Evolutionary conservation across 2,329 filamentous ascomycete genomes (phyloP).

Genomic region (Cercospora sp.): DNA sequence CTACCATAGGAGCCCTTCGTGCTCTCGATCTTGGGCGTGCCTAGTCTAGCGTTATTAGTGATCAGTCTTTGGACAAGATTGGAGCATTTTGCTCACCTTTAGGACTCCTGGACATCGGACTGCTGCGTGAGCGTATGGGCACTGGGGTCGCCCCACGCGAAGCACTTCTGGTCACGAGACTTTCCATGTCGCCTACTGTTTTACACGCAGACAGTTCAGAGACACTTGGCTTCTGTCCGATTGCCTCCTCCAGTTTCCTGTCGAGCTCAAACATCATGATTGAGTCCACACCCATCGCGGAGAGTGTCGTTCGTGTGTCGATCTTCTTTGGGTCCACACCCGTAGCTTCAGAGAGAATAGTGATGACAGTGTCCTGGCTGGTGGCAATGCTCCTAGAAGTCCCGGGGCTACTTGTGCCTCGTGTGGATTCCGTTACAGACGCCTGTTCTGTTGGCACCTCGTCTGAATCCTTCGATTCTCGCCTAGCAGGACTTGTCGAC

Average conservation of each 20-base stretch:
- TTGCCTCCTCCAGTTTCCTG: slow-evolving; percentile 12
- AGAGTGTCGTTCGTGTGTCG: slow-evolving; percentile 14
- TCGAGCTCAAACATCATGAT: slow-evolving; percentile 25
- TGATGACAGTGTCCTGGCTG: slow-evolving; percentile 3
- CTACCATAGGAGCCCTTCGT: background rate
- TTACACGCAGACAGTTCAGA: slow-evolving; percentile 17
- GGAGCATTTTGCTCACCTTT: background rate
- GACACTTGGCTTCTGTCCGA: slow-evolving; percentile 13
- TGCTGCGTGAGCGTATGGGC: background rate
- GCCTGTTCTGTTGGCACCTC: background rate
- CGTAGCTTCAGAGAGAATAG: slow-evolving; percentile 14
- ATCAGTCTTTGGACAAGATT: background rate
- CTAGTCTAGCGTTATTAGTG: background rate
- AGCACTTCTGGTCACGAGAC: slow-evolving; percentile 9
- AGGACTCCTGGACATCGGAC: background rate
- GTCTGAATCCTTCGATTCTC: background rate
- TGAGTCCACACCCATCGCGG: slow-evolving; percentile 22
- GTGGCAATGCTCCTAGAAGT: slow-evolving; percentile 5
- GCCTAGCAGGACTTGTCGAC: background rate
- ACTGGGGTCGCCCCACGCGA: slow-evolving; percentile 2
- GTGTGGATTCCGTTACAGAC: background rate
- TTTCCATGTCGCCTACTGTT: slow-evolving; percentile 21
- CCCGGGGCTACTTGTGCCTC: slow-evolving; percentile 1
- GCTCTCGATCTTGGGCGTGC: background rate
- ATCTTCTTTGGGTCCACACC: slow-evolving; percentile 16